Evolutionary conservation across 202 grass and related monocot species (phyloP), one percentile per base, ranked within the genome.

Genomic region (Schoenoplectus triqueter): DNA sequence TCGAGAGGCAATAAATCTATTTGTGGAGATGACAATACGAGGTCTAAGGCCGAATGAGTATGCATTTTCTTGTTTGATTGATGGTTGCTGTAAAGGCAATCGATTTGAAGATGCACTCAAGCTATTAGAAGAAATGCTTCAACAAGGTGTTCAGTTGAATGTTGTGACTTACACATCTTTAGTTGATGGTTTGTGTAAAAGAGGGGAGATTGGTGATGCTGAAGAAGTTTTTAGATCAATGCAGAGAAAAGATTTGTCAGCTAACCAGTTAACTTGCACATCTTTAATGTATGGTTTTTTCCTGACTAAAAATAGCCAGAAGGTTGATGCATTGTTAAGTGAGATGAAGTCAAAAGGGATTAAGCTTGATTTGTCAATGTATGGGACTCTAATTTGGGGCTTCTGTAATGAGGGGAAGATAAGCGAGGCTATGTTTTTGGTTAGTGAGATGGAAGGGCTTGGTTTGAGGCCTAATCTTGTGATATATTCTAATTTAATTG

Each of bases 151-250:
- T 54, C 85, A 85, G 0, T 77, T 89, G 80, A 98, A 93, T 88
- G 74, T 91, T 65, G 95, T 98, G 52, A 91, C 91, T 2, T 95
- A 93, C 80, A 92, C 91, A 47, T 93, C 89, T 56, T 45, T 93
- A 64, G 85, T 95, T n/a, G 92, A 98, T 92, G 92, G 92, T 13
- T 89, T 98, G 63, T 98, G 95, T 84, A 95, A 93, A 88, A 88
- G 80, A 68, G 87, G 91, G 54, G 94, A 95, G 88, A 51, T 95
- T 89, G 60, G 18, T 0, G 95, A 92, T 85, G 91, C 92, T 0
- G 92, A 93, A 87, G 74, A 86, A 80, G 74, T 93, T 87, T 93
- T 93, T 57, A 89, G 73, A 19, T 41, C 84, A 82, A 92, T 98
- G 92, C 82, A 89, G 20, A 86, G 65, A 73, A 81, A 85, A 65